Percentiles rank a stretch among this genome's conserved stretches.
Conservation (phyloP, 139 green algal species). For the Auxenochlorella pyrenoidosa region DNA sequence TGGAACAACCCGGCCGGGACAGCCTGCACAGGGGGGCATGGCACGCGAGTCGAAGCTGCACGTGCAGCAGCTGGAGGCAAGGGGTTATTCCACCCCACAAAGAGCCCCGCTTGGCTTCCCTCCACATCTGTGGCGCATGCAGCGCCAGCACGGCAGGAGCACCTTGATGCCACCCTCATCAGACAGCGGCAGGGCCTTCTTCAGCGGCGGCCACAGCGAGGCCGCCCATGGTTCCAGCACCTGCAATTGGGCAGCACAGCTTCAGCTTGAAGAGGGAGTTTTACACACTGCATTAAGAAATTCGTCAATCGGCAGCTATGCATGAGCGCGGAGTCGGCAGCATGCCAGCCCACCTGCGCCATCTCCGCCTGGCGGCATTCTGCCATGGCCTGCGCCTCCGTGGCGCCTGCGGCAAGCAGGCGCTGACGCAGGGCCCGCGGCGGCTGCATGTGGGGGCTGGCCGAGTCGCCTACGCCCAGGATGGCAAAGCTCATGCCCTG, state of each 20-base stretch:
- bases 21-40: neutral
- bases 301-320: too few species aligned
- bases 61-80: too few species aligned
- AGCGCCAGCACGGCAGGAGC: too few species aligned
- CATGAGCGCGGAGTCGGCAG: too few species aligned
- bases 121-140: too few species aligned
- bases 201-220: neutral
- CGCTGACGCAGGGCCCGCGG: neutral
- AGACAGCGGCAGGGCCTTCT: neutral
- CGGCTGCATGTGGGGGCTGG: neutral
- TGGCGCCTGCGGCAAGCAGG: neutral
- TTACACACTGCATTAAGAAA: too few species aligned
- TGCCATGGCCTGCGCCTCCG: neutral
- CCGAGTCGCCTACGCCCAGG: neutral
- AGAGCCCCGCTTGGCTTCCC: too few species aligned
- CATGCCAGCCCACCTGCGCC: neutral
- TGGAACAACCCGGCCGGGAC: neutral
- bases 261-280: too few species aligned
- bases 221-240: neutral
- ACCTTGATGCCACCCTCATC: neutral
- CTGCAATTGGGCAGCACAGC: too few species aligned
- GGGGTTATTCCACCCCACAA: too few species aligned
- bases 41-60: neutral
- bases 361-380: neutral
- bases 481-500: slow-evolving; percentile 2